phyloP scores from a whole-genome alignment of 305 asterid genomes.

The Fraxinus paxiana region DNA sequence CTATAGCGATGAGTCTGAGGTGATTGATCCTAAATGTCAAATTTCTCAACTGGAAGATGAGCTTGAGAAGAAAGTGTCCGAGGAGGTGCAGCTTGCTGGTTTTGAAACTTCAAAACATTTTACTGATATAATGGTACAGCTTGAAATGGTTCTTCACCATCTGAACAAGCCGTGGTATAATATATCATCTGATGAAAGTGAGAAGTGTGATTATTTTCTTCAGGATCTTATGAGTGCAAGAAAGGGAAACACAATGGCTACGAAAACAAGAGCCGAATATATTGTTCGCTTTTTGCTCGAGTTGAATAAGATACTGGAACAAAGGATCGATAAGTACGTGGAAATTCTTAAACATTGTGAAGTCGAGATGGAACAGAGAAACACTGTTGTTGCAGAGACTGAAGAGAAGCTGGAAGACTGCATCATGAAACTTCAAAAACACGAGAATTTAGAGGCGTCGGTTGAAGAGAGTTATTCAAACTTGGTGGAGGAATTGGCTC shows the following conservation, averaged over 20 bases:
- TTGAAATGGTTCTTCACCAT: slow-evolving; percentile 42
- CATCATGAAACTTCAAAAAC: slow-evolving; percentile 37
- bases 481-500: slow-evolving; percentile 40
- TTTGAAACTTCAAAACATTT: slow-evolving; percentile 29
- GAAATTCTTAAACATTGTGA: slow-evolving; percentile 30
- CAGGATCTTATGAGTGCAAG: slow-evolving; percentile 25
- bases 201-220: slow-evolving; percentile 23
- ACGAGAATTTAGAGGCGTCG: slow-evolving; percentile 34
- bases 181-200: slow-evolving; percentile 25
- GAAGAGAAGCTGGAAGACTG: slow-evolving; percentile 39
- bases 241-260: slow-evolving; percentile 17
- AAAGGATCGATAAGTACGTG: slow-evolving; percentile 38
- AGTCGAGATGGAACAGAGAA: slow-evolving; percentile 39
- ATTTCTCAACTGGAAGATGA: slow-evolving; percentile 31
- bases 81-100: slow-evolving; percentile 26
- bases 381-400: slow-evolving; percentile 33
- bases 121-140: slow-evolving; percentile 37
- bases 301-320: slow-evolving; percentile 60
- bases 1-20: slow-evolving; percentile 47
- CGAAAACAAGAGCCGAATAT: slow-evolving; percentile 24
- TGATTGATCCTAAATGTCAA: slow-evolving; percentile 48
- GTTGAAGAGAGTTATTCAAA: slow-evolving; percentile 37
- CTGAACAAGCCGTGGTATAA: slow-evolving; percentile 42
- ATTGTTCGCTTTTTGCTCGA: slow-evolving; percentile 39
- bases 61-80: slow-evolving; percentile 19